Base-by-base conservation (phyloP, 1,139 yeast genomes). In the Yamadazyma siamensis region DNA sequence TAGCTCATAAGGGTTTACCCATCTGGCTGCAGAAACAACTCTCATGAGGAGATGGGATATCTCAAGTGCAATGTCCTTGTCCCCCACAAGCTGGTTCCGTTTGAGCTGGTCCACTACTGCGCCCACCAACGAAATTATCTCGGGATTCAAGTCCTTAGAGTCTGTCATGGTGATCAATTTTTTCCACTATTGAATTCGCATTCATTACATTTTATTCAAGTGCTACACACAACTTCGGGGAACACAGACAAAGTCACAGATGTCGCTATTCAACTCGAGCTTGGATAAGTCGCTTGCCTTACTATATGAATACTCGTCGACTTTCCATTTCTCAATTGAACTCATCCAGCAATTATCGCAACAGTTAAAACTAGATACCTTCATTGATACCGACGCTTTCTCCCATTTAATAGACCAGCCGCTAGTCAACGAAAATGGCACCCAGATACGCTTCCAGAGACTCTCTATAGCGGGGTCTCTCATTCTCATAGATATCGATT, bases 31-130 rank as follows among this genome's bases (percentile, higher is more conserved):
- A 1, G 97, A 86, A 13, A 89, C 81, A 29, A 87, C 94, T 54
- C 96, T 75, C 77, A 87, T 82, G 43, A 91, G 61, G 31, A 91
- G 65, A 46, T 87, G 94, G 12, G 96, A 81, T 6, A 96, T 85
- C 36, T 85, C 91, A 29, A 87, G 64, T 1, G 97, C 97, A 29
- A 87, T 85, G 17, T 68, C 71, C 47, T 80, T 79, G 19, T 94
- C 84, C 2, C 87, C 91, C 5, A 67, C 58, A 28, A 84, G 65
- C 49, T 84, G 89, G 34, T 87, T 78, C 38, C 95, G 77, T 53
- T 83, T 83, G 43, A 84, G 68, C 45, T 71, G 43, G 13, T 53
- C 50, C 23, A 64, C 67, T 11, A 66, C 56, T 6, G 71, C 71
- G 30, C 63, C 67, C 26, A 66, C 52, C 26, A 66, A 50, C 4